Base-by-base conservation (phyloP, 345 rosid species). In the Citrus medica region DNA sequence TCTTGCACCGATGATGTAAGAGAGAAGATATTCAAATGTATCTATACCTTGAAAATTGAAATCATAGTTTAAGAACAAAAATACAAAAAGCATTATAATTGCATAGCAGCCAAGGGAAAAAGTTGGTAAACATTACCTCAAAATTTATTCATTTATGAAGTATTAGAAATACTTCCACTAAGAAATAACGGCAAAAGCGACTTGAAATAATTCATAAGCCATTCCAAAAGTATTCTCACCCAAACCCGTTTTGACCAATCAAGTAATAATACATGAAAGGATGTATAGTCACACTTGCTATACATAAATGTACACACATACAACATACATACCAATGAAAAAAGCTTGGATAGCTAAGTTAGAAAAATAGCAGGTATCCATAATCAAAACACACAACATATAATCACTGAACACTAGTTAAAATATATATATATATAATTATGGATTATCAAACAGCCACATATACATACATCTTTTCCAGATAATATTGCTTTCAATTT, bases 401-500 rank as follows among this genome's bases (percentile, higher is more conserved):
- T 71, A 71, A 51, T 71, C 25, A 21, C 9, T 32, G 63, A 80
- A 75, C 40, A 58, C 27, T 75, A 27, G 61, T 22, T 61, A 42
- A 42, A 66, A 28, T 2, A 0, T 33, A 33, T 33, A 33, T 5
- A 35, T 24, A 19, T 81, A 19, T 32, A 32, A 9, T 71, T 19
- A 66, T 65, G 58, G 69, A 72, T 7, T 37, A 51, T 64, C 27
- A 61, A 81, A 42, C 66, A 42, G 63, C 68, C 68, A 62, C 59
- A 62, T 2, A 27, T 77, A 80, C 87, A 78, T 86, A 84, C 91
- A 79, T 88, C 81, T 71, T 82, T 85, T 82, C 84, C 84, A 66
- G 78, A 76, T 69, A 83, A 33, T 73, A 80, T 74, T 83, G 87
- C 89, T 80, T 85, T 88, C 79, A 94, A 77, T 86, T 90, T 88